Conservation (phyloP, 441 rosid species). For the Hura crepitans region DNA sequence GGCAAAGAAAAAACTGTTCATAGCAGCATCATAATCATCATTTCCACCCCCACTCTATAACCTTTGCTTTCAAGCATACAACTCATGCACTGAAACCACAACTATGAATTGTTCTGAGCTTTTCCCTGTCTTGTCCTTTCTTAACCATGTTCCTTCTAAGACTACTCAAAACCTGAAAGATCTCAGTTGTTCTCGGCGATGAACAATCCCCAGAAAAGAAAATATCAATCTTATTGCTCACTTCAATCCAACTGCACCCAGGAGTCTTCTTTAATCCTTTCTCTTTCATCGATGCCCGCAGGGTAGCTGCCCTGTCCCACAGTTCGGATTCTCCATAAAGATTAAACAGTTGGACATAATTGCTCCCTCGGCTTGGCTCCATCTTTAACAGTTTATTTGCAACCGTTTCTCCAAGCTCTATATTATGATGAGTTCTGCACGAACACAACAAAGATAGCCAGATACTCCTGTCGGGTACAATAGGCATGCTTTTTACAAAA, state of each 20-base stretch:
- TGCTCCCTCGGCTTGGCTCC: slow-evolving; percentile 55
- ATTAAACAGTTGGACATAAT: slow-evolving; percentile 57
- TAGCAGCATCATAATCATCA: too few species aligned
- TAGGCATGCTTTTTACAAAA: slow-evolving; percentile 49
- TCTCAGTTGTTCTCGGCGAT: slow-evolving; percentile 34
- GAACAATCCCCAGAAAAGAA: slow-evolving; percentile 62
- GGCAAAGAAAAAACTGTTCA: too few species aligned
- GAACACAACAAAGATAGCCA: slow-evolving; percentile 72
- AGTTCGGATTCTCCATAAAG: slow-evolving; percentile 60
- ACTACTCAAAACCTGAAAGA: slow-evolving; percentile 38
- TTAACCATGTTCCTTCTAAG: slow-evolving; percentile 39
- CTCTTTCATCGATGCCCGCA: slow-evolving; percentile 56
- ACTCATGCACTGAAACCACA: background rate
- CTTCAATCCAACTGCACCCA: slow-evolving; percentile 78
- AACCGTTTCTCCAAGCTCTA: slow-evolving; percentile 59
- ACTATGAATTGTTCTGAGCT: background rate
- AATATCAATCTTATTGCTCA: slow-evolving; percentile 36
- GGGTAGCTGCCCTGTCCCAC: slow-evolving; percentile 50
- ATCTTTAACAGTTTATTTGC: slow-evolving; percentile 45
- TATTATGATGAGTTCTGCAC: slow-evolving; percentile 45
- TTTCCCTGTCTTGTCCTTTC: background rate
- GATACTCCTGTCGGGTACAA: slow-evolving; percentile 48
- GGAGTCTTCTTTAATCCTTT: slow-evolving; percentile 62
- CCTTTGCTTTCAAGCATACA: too few species aligned
- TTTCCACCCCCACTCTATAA: too few species aligned